Evolutionary conservation across 352 stramenopile species (phyloP), one percentile per base, ranked within the genome.

Genomic region (Globisporangium polare): DNA sequence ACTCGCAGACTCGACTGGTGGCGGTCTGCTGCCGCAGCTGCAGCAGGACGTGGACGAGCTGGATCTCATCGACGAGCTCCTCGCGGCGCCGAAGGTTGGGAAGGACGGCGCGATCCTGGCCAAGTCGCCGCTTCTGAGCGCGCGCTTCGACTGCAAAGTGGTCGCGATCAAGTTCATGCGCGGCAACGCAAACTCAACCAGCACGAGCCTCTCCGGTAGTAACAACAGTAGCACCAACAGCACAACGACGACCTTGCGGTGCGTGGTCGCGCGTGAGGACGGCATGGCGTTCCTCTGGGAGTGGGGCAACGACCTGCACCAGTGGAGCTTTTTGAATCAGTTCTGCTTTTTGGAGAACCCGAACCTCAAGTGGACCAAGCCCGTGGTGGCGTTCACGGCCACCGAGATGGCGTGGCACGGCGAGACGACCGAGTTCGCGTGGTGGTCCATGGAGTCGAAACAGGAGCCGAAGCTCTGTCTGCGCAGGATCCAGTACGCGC

Each of bases 271-370:
- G 10, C 72, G 80, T 18, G 78, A 92, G 54, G 87, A 95, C 58
- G 87, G 87, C 26, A 79, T 88, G 72, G 83, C 77, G 37, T 92
- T 86, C 67, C 57, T 94, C 20, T 95, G 87, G 87, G 85, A 96
- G 52, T 96, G 87, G 87, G 76, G 85, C 42, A 69, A 65, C 7
- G 85, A 96, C 65, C 62, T 92, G 39, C 75, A 84, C 54, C 77
- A 85, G 54, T 96, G 85, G 87, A 85, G 79, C 10, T 96, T 88
- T 72, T 63, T 94, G 15, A 96, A 94, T 65, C 69, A 74, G 35
- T 83, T 94, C 53, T 88, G 79, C 63, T 91, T 94, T 41, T 64
- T 94, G 18, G 76, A 88, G 56, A 92, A 94, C 62, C 75, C 81
- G 5, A 94, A 92, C 54, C 68, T 94, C n/a, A 78, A 86, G 66